Conservation (phyloP, 208 protist species). For the Entamoeba moshkovskii region DNA sequence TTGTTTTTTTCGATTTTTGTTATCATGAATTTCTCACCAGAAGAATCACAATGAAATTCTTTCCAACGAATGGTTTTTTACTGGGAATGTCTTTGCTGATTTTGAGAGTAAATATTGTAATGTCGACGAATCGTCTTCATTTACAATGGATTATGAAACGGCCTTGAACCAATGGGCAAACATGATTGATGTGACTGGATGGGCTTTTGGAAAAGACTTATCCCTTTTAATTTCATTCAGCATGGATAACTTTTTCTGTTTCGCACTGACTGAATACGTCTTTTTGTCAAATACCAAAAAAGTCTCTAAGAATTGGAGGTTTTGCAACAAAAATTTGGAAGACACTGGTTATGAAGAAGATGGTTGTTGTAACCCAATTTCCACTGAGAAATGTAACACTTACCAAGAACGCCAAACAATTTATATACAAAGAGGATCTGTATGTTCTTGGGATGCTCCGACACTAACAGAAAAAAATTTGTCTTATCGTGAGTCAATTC, state of each 20-base stretch:
- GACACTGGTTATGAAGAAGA: not conserved
- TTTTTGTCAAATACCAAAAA: not conserved
- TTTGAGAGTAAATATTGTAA: not conserved
- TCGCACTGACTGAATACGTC: not conserved
- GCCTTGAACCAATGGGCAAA: not conserved
- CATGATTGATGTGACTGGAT: not conserved
- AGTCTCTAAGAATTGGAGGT: not conserved
- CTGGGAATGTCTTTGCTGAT: not conserved
- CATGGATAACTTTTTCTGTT: not conserved
- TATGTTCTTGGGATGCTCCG: not conserved
- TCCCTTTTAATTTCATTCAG: not conserved
- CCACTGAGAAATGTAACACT: not conserved
- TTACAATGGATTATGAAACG: not conserved
- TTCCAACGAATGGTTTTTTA: not conserved
- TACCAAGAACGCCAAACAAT: not conserved
- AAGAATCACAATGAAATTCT: not conserved
- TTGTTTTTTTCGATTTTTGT: not conserved
- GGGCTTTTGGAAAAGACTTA: not conserved
- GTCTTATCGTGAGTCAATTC: not conserved
- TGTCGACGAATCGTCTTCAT: not conserved
- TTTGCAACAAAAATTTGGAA: not conserved
- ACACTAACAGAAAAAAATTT: not conserved
- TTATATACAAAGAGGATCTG: not conserved
- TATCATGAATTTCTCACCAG: not conserved
- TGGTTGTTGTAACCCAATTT: not conserved